phyloP scores from a whole-genome alignment of 2,329 filamentous ascomycete species.

The Exophiala oligosperma region DNA sequence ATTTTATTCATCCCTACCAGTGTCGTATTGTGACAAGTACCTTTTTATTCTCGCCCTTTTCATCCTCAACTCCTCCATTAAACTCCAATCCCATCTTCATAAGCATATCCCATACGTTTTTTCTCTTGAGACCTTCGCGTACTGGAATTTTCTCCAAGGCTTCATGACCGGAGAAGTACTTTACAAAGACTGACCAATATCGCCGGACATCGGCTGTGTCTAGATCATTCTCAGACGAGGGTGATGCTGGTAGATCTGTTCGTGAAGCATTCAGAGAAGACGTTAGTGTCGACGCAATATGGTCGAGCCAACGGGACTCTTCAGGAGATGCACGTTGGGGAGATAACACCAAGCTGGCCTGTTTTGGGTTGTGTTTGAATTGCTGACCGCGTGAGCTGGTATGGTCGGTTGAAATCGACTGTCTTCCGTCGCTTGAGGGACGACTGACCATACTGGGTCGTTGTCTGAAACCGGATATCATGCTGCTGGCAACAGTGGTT shows the following conservation, averaged over 20 bases:
- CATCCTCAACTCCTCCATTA: slow-evolving; percentile 24
- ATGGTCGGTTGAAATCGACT: slow-evolving; percentile 25
- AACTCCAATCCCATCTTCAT: slow-evolving; percentile 62
- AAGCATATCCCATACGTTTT: slow-evolving; percentile 57
- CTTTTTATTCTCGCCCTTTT: slow-evolving; percentile 23
- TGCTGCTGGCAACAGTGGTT: slow-evolving; percentile 5
- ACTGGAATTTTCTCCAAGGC: slow-evolving; percentile 83
- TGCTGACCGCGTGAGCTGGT: slow-evolving; percentile 16
- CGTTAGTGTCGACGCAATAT: slow-evolving; percentile 37
- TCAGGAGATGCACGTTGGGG: slow-evolving; percentile 76
- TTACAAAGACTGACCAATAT: slow-evolving; percentile 72
- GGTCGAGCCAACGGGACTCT: slow-evolving; percentile 69
- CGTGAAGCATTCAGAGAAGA: slow-evolving; percentile 34
- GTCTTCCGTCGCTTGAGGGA: slow-evolving; percentile 23
- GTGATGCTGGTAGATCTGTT: slow-evolving; percentile 25
- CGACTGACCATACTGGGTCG: slow-evolving; percentile 25
- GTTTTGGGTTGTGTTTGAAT: slow-evolving; percentile 23
- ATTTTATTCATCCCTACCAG: slow-evolving; percentile 14
- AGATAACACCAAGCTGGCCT: slow-evolving; percentile 62
- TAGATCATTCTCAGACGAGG: slow-evolving; percentile 11
- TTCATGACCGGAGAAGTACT: slow-evolving; percentile 84
- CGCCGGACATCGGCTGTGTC: slow-evolving; percentile 51
- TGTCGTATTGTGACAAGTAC: slow-evolving; percentile 24
- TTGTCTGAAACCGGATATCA: slow-evolving; percentile 17
- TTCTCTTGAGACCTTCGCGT: slow-evolving; percentile 83